Evolutionary conservation across 2,329 filamentous ascomycete genomes (phyloP).

Genomic region (Lecanicillium sp.): DNA sequence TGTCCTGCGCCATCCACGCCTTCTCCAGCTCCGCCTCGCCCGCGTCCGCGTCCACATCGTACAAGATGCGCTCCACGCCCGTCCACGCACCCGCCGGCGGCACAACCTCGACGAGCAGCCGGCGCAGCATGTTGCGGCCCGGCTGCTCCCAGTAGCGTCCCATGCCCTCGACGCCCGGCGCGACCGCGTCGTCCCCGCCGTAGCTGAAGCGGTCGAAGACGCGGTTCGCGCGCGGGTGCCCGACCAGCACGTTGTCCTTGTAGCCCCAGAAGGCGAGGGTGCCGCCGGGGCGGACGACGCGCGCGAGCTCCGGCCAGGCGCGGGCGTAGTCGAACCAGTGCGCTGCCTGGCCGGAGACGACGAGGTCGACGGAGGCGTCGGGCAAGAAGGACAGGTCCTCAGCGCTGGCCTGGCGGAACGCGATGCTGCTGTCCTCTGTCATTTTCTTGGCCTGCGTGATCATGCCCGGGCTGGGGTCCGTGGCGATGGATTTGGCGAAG

Average conservation of each 20-base stretch:
- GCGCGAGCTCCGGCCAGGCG: conserved; percentile 49
- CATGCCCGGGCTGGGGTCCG: conserved; percentile 55
- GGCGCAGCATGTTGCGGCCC: conserved; percentile 48
- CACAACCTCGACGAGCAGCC: conserved; percentile 43
- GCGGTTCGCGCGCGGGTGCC: conserved; percentile 43
- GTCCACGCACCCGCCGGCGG: conserved; percentile 48
- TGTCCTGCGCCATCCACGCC: conserved; percentile 45
- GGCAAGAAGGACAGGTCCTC: conserved; percentile 48
- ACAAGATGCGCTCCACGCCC: conserved; percentile 47
- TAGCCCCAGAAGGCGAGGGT: conserved; percentile 62
- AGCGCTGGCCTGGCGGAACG: conserved; percentile 43
- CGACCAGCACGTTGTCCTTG: conserved; percentile 55
- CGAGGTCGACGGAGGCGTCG: conserved; percentile 46
- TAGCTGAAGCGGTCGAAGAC: conserved; percentile 53
- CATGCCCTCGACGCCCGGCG: conserved; percentile 41
- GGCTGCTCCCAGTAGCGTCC: conserved; percentile 57
- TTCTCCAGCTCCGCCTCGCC: conserved; percentile 27
- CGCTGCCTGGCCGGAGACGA: conserved; percentile 49
- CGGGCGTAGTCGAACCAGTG: conserved; percentile 60
- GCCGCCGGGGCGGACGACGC: conserved; percentile 48
- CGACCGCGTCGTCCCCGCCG: conserved; percentile 38
- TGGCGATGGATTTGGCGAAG: conserved; percentile 46
- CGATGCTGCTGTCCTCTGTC: conserved; percentile 38
- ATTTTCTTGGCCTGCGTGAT: conserved; percentile 41
- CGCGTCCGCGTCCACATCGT: conserved; percentile 46